Evolutionary conservation across 1,139 yeast species (phyloP), one percentile per base, ranked within the genome.

Genomic region (Protomyces pachydermus): DNA sequence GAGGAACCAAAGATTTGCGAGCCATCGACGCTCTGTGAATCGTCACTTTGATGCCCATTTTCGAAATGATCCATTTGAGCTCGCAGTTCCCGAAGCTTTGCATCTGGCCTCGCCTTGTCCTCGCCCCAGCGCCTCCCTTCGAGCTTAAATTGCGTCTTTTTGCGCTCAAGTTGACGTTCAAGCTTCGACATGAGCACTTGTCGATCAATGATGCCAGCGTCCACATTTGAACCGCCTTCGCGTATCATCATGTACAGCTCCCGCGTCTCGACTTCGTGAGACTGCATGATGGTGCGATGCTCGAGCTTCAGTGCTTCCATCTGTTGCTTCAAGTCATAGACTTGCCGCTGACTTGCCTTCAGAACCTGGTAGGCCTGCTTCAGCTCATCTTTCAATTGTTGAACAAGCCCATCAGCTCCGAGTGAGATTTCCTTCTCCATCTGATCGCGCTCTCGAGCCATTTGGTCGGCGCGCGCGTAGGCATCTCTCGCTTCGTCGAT

Each of bases 181-280:
- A 80, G 73, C 61, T 74, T 75, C 54, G 75, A 77, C 34, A 78
- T 72, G 46, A 74, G 66, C 28, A 67, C 72, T 16, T 67, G 64
- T 35, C 77, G 70, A 56, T 76, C 77, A 39, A 75, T 67, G 48
- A 74, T 70, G n/a, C 76, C 76, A 34, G 65, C 65, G 12, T 20
- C 23, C 18, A 58, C 73, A 28, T 52, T 55, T 25, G 37, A 35
- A 66, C 80, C 79, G 66, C 80, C 75, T 67, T 74, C 77, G 60
- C 80, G 80, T 48, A 90, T 76, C 79, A 88, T 81, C 64, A 91
- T 80, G 65, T 89, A 78, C 74, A 93, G 81, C 73, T 91, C 97
- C 66, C 98, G 81, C 81, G 88, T 84, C 74, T 91, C 97, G 37
- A 88, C 79, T 72, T 91, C 98, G 71, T 87, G 95, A 69, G 87